These are phyloP conservation scores for Penicillium sp. DNA, from an alignment of 2,329 filamentous ascomycete genomes.

Conservation along the genomic window DNA sequence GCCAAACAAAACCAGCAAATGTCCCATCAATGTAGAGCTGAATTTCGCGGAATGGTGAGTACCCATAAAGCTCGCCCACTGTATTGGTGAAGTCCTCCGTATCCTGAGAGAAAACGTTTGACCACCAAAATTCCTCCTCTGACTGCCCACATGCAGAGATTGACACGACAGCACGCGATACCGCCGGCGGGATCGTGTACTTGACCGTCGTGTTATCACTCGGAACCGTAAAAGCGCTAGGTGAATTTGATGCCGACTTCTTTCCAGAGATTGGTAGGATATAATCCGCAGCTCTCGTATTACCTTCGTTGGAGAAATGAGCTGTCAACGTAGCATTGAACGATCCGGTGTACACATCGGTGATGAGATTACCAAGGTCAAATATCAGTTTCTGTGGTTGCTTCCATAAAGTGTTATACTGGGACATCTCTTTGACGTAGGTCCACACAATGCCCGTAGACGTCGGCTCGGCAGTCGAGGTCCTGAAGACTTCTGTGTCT, in stretches of 20 bases:
- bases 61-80: constrained; percentile 58
- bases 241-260: constrained; percentile 39
- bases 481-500: constrained; percentile 75
- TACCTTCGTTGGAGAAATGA: constrained; percentile 57
- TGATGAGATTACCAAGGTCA: constrained; percentile 68
- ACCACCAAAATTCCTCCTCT: constrained; percentile 81
- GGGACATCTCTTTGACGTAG: constrained; percentile 73
- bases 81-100: constrained; percentile 54
- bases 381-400: constrained; percentile 69
- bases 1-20: constrained; percentile 72
- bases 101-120: constrained; percentile 63
- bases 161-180: constrained; percentile 65
- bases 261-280: constrained; percentile 57
- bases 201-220: constrained; percentile 55
- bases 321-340: constrained; percentile 72
- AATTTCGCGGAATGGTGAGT: constrained; percentile 71
- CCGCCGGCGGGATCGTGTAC: constrained; percentile 61
- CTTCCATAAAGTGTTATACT: constrained; percentile 64
- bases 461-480: constrained; percentile 75
- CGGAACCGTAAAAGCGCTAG: constrained; percentile 66
- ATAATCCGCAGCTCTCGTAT: constrained; percentile 51
- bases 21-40: constrained; percentile 68
- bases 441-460: constrained; percentile 66
- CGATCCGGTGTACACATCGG: constrained; percentile 64
- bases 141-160: constrained; percentile 73